phyloP scores from a whole-genome alignment of 495 filamentous ascomycete genomes.

The Podospora appendiculata region DNA sequence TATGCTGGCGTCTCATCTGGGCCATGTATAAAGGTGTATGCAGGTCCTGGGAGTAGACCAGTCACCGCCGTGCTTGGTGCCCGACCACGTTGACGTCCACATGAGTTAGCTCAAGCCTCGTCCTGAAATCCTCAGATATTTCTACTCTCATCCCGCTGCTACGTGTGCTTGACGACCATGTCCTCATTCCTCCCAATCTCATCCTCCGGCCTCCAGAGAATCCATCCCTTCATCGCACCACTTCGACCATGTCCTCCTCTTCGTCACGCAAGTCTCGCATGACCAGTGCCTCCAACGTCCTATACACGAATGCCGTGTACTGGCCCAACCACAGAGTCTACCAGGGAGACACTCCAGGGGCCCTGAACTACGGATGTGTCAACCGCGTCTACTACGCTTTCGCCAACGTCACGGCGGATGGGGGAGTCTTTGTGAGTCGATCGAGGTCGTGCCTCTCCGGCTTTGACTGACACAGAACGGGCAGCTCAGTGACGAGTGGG shows the following conservation, averaged over 20 bases:
- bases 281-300: constrained; percentile 33
- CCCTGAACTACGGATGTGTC: constrained; percentile 54
- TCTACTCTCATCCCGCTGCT: constrained; percentile 2
- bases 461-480: constrained; percentile 3
- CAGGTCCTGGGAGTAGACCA: constrained; percentile 7
- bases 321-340: constrained; percentile 85
- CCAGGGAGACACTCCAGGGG: constrained; percentile 67
- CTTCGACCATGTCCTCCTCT: not conserved
- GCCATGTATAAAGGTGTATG: constrained; percentile 12
- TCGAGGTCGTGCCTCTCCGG: not conserved
- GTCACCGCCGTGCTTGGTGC: constrained; percentile 21
- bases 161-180: constrained; percentile 8
- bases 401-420: constrained; percentile 74
- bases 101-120: constrained; percentile 20
- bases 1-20: constrained; percentile 9
- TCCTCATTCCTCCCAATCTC: constrained; percentile 3
- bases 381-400: constrained; percentile 87
- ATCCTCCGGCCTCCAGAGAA: not conserved
- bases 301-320: constrained; percentile 74
- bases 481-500: constrained; percentile 81
- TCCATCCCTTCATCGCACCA: too few relatives aligned
- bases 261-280: constrained; percentile 34
- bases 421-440: constrained; percentile 67
- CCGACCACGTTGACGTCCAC: constrained; percentile 21
- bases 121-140: constrained; percentile 7